Conservation (phyloP, 1,284 basidiomycete species). For the Puccinia sorghi region DNA sequence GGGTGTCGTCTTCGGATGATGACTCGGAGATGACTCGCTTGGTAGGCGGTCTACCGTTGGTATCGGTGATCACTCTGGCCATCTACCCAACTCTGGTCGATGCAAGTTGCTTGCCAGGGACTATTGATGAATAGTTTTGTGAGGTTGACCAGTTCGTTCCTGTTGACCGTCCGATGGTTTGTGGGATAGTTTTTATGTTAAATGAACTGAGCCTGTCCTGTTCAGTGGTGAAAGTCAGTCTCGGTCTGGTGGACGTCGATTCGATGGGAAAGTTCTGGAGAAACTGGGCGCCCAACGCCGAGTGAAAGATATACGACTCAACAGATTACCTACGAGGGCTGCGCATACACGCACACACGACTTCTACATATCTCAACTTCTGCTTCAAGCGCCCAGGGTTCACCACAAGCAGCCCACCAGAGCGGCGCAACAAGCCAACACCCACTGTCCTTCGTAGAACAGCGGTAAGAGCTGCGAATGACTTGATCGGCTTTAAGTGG, state of each 20-base stretch:
- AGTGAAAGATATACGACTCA: too few relatives aligned
- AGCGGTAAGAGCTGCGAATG: too few relatives aligned
- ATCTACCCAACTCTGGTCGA: neutral
- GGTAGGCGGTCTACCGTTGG: constrained; percentile 12
- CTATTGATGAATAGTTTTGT: neutral
- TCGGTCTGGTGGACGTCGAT: neutral
- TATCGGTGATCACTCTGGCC: constrained; percentile 3
- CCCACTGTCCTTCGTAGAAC: too few relatives aligned
- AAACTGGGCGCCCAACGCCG: neutral
- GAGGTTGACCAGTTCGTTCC: neutral
- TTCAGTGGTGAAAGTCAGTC: neutral
- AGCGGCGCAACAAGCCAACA: too few relatives aligned
- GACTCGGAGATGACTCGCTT: constrained; percentile 40
- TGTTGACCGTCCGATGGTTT: neutral
- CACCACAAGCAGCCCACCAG: too few relatives aligned
- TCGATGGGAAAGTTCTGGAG: neutral
- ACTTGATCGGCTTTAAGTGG: too few relatives aligned
- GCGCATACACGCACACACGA: neutral
- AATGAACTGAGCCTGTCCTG: neutral
- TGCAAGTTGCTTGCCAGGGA: neutral
- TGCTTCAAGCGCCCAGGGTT: too few relatives aligned
- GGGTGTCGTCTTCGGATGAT: constrained; percentile 38
- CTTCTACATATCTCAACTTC: too few relatives aligned
- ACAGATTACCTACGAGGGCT: neutral
- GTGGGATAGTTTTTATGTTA: neutral